Base-by-base conservation (phyloP, 306 rosid genomes). In the Prunus armeniaca region DNA sequence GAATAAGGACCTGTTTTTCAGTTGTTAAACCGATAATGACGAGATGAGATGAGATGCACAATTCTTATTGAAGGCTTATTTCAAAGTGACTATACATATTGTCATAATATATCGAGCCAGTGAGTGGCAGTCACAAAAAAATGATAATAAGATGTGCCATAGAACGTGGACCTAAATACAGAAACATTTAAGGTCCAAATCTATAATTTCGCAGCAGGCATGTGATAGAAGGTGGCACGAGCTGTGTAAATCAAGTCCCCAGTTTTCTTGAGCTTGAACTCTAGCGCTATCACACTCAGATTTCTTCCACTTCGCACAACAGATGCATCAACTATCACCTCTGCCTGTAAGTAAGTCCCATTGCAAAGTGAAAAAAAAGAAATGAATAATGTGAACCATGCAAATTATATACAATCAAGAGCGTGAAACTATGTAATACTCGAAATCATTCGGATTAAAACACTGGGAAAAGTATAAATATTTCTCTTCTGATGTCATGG, bases 291-390 rank as follows among this genome's bases (percentile, higher is more conserved):
- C 20, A 87, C 88, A 2, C 91, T 86, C 83, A 94, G 78, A 69
- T 85, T 91, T 88, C 91, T 86, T 85, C 98, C 97, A 46, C 87
- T 76, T 82, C 86, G 91, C 72, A 91, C 88, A 60, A 94, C 84
- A 18, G 84, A 78, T 67, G 86, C 90, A 54, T 87, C 84, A 69
- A 86, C 87, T n/a, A 74, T 50, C 79, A 91, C 88, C 80, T 91
- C 95, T 13, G 91, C 88, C 98, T 90, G 87, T 32, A 71, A 56
- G 46, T 10, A 28, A 77, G 82, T 57, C 6, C 79, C 32, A 24
- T 6, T 8, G 22, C 9, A 22, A 8, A 18, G 22, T 28, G 10
- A n/a, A 63, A 70, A 43, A 34, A 22, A 12, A 34, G n/a, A 38
- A 15, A 41, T 12, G 13, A 73, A 18, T 5, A 22, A 4, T 34